Evolutionary conservation across 805 yeast genomes (phyloP), one percentile per base, ranked within the genome.

Genomic region (Cyberlindnera misumaiensis): DNA sequence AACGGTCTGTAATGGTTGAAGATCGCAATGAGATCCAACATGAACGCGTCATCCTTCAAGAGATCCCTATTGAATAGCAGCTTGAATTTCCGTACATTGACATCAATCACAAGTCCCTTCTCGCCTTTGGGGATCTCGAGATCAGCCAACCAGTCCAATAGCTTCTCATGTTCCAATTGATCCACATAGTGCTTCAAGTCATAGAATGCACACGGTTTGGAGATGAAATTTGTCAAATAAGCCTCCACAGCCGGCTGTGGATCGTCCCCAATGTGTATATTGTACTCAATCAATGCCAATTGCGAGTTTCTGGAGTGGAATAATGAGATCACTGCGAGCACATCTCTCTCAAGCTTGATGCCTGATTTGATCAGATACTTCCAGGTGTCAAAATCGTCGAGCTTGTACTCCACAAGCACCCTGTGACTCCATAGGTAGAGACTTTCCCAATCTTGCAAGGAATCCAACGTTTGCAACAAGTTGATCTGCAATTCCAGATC

Each of bases 351-450:
- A 16, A 70, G 45, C 18, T 67, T 48, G 14, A 53, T 49, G 1
- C 70, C 67, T 3, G 88, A 62, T 32, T 65, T 60, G 15, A 75
- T 67, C 35, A 73, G 58, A 13, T 66, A 62, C 46, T 77, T 73
- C 85, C 94, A 86, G 28, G 87, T 75, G 40, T 75, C 73, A 67
- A 76, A 89, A 56, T 88, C 95, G 56, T 89, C 87, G 39, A 83
- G 70, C 9, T 66, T 56, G 17, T 70, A 60, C 4, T 60, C 63
- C 13, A 68, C 62, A 26, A 87, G 55, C 11, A 75, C 64, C 4
- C 50, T 42, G 5, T 53, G 30, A 33, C 77, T 60, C 42, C 63
- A 62, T 0, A 64, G 56, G 44, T 51, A 65, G 11, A 86, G 57
- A 11, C 51, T 43, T 0, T 61, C 60, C 73, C 77, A 77, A 3